Base-by-base conservation (phyloP, 2,329 filamentous ascomycete genomes). In the Neophaeococcomyces aloes region DNA sequence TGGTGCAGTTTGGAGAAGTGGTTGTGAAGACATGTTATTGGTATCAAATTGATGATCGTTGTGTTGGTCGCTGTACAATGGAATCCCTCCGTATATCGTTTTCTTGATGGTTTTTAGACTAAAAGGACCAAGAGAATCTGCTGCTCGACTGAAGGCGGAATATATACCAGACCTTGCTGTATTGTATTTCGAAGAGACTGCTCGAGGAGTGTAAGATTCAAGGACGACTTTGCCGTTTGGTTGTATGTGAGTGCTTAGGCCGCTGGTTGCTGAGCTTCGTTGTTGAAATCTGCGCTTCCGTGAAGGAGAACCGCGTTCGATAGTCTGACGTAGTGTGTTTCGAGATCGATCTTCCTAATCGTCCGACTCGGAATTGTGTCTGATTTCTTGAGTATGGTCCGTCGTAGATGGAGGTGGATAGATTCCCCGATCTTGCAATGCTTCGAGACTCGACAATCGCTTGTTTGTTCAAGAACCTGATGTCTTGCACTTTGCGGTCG, bases 1-100 rank as follows among this genome's bases (percentile, higher is more conserved):
- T 53, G 87, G 88, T 41, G 88, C 83, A 41, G 86, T 89, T 63
- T 95, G 88, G 55, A 98, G 85, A 47, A 98, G 84, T 60, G 91
- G 91, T 69, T 95, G 89, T 63, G 81, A 87, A 52, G 91, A 98
- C 91, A 98, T 96, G 59, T 18, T 30, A 25, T n/a, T 17, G 35
- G 23, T 23, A 23, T 38, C 21, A 6, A 6, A 23, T 14, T 8
- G 5, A 5, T 10, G 15, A 5, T 35, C 33, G 33, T 19, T 19
- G 15, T 8, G 8, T 11, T 11, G 13, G 8, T 15, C 19, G 11
- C 8, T 35, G 17, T 35, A 15, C 3, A 19, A 3, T 19, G 35
- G 21, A 17, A 6, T 23, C 3, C 3, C 17, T 38, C 23, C 15
- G 14, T 27, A 7, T 23, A 3, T 13, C 4, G 17, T 3, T 8